A percentile compares a stretch with the other conserved stretches of the same genome.
Conservation (phyloP, 345 rosid genomes). For the Aquilaria sinensis region DNA sequence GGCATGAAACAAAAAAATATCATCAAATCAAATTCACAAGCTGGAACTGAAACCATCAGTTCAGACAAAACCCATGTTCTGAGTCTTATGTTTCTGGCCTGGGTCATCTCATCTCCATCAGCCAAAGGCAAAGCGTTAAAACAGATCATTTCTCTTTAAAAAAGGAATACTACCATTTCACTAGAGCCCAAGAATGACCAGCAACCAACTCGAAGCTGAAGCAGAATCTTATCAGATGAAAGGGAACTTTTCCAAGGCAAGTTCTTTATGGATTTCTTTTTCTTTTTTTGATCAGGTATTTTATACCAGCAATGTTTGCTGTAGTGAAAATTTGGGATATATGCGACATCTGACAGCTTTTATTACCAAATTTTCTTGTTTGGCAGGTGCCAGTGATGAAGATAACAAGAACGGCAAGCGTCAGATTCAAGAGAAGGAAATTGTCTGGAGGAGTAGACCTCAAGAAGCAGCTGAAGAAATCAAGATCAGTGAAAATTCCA, state of each 20-base stretch:
- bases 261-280: constrained; percentile 1
- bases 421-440: constrained; percentile 43
- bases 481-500: constrained; percentile 33
- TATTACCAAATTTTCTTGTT: constrained; percentile 23
- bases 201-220: too few relatives aligned
- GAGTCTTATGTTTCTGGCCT: too few relatives aligned
- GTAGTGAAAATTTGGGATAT: neutral
- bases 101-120: too few relatives aligned
- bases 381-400: constrained; percentile 27
- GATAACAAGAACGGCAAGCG: constrained; percentile 41
- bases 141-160: too few relatives aligned
- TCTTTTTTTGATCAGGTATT: neutral
- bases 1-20: too few relatives aligned
- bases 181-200: too few relatives aligned
- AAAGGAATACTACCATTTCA: too few relatives aligned
- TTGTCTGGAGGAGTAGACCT: constrained; percentile 29
- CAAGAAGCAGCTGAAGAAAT: constrained; percentile 39
- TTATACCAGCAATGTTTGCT: neutral
- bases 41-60: too few relatives aligned
- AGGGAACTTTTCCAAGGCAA: constrained; percentile 34
- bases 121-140: too few relatives aligned
- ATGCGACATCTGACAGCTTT: constrained; percentile 21
- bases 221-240: neutral
- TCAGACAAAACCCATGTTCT: too few relatives aligned
- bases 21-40: too few relatives aligned